Conservation (phyloP, 2,329 filamentous ascomycete genomes). For the Cercospora sesami region DNA sequence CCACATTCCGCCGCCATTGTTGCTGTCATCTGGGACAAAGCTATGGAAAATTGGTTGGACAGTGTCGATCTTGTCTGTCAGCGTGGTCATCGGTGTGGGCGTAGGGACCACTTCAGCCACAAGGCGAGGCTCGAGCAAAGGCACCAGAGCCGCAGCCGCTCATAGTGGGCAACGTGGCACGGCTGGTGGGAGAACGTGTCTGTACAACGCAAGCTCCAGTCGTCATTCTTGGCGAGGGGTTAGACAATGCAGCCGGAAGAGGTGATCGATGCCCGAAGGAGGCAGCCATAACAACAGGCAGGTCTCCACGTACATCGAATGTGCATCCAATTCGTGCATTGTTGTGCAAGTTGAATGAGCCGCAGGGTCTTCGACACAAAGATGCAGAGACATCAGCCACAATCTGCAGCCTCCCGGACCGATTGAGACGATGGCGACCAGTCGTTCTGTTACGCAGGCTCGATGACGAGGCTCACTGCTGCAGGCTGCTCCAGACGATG, state of each 20-base stretch:
- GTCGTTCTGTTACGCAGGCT: not conserved
- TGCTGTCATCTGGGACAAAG: slow-evolving; percentile 5
- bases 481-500: not conserved
- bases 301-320: not conserved
- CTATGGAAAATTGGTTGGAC: not conserved
- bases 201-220: not conserved
- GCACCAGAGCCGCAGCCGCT: not conserved
- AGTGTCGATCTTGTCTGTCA: not conserved
- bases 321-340: not conserved
- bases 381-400: not conserved
- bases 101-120: not conserved
- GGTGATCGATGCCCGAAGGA: not conserved
- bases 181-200: not conserved
- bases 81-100: not conserved
- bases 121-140: not conserved
- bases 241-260: not conserved
- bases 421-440: not conserved
- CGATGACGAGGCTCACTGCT: not conserved
- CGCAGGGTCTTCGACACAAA: not conserved
- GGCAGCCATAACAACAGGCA: not conserved
- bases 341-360: not conserved
- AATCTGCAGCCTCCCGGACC: slow-evolving; percentile 6
- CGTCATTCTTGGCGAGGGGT: not conserved
- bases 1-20: slow-evolving; percentile 4
- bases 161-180: not conserved